Conservation (phyloP, 371 early-diverging fungal genomes). For the Mucor piriformis region DNA sequence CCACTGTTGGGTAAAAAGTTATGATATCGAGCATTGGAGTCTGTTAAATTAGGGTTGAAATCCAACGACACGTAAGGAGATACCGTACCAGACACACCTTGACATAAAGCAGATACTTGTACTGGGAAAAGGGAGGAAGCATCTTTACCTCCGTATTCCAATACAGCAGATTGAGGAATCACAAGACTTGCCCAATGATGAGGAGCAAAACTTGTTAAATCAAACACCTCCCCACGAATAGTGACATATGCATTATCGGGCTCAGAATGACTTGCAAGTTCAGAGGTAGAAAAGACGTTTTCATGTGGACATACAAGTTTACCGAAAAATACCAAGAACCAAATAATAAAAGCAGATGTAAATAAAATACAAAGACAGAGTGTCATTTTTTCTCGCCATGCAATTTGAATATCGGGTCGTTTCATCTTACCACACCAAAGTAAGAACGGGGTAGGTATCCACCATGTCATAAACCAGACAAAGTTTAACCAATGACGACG, state of each 20-base stretch:
- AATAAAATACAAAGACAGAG: slow-evolving; percentile 78
- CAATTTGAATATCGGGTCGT: slow-evolving; percentile 81
- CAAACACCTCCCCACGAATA: slow-evolving; percentile 76
- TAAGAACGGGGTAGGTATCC: slow-evolving; percentile 78
- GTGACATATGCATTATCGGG: slow-evolving; percentile 56
- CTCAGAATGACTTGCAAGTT: slow-evolving; percentile 40
- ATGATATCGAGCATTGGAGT: slow-evolving; percentile 42
- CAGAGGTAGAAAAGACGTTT: slow-evolving; percentile 62
- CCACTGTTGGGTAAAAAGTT: slow-evolving; percentile 42
- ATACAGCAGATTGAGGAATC: slow-evolving; percentile 50
- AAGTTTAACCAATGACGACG: slow-evolving; percentile 79
- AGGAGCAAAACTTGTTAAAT: slow-evolving; percentile 65
- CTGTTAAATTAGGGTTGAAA: slow-evolving; percentile 42
- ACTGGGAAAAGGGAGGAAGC: slow-evolving; percentile 72
- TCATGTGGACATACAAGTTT: slow-evolving; percentile 84
- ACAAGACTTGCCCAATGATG: slow-evolving; percentile 52
- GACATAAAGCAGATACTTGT: slow-evolving; percentile 64
- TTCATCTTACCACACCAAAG: slow-evolving; percentile 72
- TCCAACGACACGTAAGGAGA: slow-evolving; percentile 39
- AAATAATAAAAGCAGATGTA: slow-evolving; percentile 46
- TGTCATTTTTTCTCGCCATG: slow-evolving; percentile 84
- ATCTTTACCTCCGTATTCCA: slow-evolving; percentile 70
- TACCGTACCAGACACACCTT: slow-evolving; percentile 43
- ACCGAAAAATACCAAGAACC: slow-evolving; percentile 81
- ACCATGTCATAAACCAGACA: slow-evolving; percentile 89